Percentiles rank a stretch among this genome's conserved stretches.
Evolutionary conservation across 2,329 filamentous ascomycete genomes (phyloP).

Genomic region (Cladosporium colombiae): DNA sequence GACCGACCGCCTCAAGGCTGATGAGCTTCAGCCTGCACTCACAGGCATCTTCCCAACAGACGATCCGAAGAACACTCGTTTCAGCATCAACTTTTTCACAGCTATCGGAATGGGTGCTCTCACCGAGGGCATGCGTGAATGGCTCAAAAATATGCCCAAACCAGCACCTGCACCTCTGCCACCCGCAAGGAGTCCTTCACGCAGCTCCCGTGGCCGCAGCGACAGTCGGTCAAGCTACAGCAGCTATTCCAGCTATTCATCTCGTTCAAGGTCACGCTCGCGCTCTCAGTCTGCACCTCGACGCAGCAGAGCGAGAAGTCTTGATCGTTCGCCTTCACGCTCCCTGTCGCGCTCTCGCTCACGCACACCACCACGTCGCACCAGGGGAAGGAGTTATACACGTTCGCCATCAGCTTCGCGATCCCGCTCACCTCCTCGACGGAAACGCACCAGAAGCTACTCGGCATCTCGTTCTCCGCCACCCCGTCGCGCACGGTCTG

Average conservation of each 20-base stretch:
- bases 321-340: slow-evolving; percentile 3
- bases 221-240: slow-evolving; percentile 73
- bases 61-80: slow-evolving; percentile 84
- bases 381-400: slow-evolving; percentile 19
- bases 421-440: slow-evolving; percentile 34
- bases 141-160: slow-evolving; percentile 85
- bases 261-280: slow-evolving; percentile 35
- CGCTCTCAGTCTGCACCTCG: slow-evolving; percentile 27
- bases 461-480: slow-evolving; percentile 25
- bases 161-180: slow-evolving; percentile 71
- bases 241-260: slow-evolving; percentile 72
- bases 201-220: slow-evolving; percentile 62
- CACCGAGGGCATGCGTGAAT: slow-evolving; percentile 92
- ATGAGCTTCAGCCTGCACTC: slow-evolving; percentile 74
- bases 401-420: slow-evolving; percentile 25
- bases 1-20: slow-evolving; percentile 73
- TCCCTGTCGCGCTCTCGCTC: slow-evolving; percentile 31
- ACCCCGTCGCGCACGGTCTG: slow-evolving; percentile 22
- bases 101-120: slow-evolving; percentile 94
- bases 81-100: slow-evolving; percentile 99
- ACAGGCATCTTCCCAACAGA: slow-evolving; percentile 88
- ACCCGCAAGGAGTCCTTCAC: slow-evolving; percentile 45
- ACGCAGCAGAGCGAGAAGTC: slow-evolving; percentile 12
- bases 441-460: slow-evolving; percentile 28
- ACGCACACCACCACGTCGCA: slow-evolving; percentile 30